phyloP scores from a whole-genome alignment of 1,139 yeast genomes.

The Yamadazyma kanchanaburiensis region DNA sequence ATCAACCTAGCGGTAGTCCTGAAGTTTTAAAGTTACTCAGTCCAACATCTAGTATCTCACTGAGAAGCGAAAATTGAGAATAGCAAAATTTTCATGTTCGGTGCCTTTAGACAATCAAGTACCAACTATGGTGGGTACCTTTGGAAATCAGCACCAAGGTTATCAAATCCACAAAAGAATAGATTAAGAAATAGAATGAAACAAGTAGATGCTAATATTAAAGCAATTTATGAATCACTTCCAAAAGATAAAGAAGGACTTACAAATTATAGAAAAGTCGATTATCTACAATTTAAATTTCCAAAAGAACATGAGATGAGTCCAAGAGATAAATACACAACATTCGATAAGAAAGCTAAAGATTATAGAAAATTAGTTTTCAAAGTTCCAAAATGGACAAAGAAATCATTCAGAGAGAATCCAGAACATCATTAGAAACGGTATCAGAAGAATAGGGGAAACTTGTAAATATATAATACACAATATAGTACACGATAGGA shows the following conservation, averaged over 20 bases:
- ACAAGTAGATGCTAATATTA: constrained; percentile 76
- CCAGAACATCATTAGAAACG: constrained; percentile 82
- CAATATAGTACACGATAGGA: no score
- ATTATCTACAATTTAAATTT: constrained; percentile 50
- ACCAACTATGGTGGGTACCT: constrained; percentile 75
- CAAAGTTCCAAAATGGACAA: constrained; percentile 87
- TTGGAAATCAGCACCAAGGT: constrained; percentile 69
- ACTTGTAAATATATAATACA: constrained; percentile 8
- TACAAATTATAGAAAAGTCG: constrained; percentile 50
- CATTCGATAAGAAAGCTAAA: constrained; percentile 70
- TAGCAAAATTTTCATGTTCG: constrained; percentile 61
- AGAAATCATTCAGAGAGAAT: constrained; percentile 72
- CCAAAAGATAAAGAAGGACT: constrained; percentile 13
- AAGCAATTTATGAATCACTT: constrained; percentile 65
- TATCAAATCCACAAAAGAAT: constrained; percentile 77
- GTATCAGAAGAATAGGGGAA: no score
- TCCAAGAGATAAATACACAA: constrained; percentile 81
- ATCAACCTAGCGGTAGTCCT: background rate
- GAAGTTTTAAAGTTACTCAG: no score
- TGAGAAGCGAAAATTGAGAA: no score
- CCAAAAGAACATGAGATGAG: constrained; percentile 84
- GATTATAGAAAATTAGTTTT: constrained; percentile 89
- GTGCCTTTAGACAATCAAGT: constrained; percentile 70
- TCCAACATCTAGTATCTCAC: no score
- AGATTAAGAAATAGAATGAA: constrained; percentile 82